These are phyloP conservation scores for Penicillium janthinellum DNA, from an alignment of 2,329 filamentous ascomycete species.

Conservation along the genomic window DNA sequence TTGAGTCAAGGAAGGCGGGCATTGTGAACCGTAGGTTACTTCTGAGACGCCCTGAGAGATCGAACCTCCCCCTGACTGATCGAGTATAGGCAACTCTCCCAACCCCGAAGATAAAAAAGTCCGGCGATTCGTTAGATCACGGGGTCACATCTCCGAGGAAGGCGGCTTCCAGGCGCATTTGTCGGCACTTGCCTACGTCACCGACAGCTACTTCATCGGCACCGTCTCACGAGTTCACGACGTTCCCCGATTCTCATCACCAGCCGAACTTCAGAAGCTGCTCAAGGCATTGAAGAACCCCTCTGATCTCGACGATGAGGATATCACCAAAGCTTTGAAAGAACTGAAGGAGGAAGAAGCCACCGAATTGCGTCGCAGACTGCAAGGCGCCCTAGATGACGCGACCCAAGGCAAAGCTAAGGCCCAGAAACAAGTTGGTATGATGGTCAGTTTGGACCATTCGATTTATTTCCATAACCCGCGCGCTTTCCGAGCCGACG, in stretches of 20 bases:
- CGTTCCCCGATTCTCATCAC: constrained; percentile 71
- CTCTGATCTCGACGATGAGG: constrained; percentile 46
- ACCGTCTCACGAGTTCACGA: constrained; percentile 80
- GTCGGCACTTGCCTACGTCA: constrained; percentile 88
- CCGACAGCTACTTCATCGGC: constrained; percentile 89
- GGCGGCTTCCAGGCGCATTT: constrained; percentile 81
- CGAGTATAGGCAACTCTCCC: constrained; percentile 39
- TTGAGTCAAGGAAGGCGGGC: constrained; percentile 59
- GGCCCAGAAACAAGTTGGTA: constrained; percentile 45
- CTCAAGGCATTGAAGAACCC: constrained; percentile 46
- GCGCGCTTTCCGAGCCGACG: constrained; percentile 50
- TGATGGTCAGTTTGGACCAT: constrained; percentile 56
- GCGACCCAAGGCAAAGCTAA: constrained; percentile 27
- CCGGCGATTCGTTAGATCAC: constrained; percentile 54
- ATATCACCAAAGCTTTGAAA: constrained; percentile 42
- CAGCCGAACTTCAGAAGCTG: constrained; percentile 45
- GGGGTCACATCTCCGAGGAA: constrained; percentile 69
- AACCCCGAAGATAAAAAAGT: constrained; percentile 68
- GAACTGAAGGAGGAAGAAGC: constrained; percentile 48
- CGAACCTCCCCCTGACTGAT: not conserved
- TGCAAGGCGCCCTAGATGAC: constrained; percentile 38
- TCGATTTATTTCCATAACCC: constrained; percentile 56
- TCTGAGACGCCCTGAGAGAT: not conserved
- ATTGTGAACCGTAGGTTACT: constrained; percentile 55
- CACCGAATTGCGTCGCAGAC: constrained; percentile 39